Evolutionary conservation across 2,329 filamentous ascomycete genomes (phyloP).

Genomic region (Colletotrichum tanaceti): DNA sequence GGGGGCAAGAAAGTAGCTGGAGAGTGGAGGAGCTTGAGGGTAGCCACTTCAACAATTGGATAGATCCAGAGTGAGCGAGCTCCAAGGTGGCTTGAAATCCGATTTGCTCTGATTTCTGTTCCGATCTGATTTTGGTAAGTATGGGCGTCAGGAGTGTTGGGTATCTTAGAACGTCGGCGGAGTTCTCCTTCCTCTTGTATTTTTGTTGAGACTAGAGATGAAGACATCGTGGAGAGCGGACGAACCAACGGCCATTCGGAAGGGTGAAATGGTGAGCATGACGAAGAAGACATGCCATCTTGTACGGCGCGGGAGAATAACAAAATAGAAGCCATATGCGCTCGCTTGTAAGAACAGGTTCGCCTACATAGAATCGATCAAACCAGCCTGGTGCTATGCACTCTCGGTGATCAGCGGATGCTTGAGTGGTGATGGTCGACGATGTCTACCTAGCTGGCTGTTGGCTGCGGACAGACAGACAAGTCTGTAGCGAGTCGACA

Average conservation of each 20-base stretch:
- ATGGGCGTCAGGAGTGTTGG: conserved; percentile 15
- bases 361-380: neutral
- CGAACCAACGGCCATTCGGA: neutral
- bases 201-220: conserved; percentile 24
- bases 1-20: conserved; percentile 51
- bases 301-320: neutral
- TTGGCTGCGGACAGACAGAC: neutral
- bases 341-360: conserved; percentile 2
- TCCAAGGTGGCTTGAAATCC: neutral
- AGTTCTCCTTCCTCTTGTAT: neutral
- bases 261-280: neutral
- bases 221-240: neutral
- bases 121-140: neutral
- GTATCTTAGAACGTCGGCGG: conserved; percentile 11
- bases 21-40: conserved; percentile 50
- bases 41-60: conserved; percentile 49
- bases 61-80: conserved; percentile 44
- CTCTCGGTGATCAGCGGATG: no score
- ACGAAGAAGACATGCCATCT: neutral
- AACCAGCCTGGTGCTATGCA: neutral
- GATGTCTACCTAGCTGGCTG: neutral
- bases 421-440: no score
- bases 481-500: neutral
- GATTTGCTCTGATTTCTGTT: neutral
- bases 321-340: neutral